Percentiles rank a stretch among this genome's conserved stretches.
These are phyloP conservation scores for Camellia lanceoleosa DNA, from an alignment of 148 eudicot genomes.

Conservation along the genomic window DNA sequence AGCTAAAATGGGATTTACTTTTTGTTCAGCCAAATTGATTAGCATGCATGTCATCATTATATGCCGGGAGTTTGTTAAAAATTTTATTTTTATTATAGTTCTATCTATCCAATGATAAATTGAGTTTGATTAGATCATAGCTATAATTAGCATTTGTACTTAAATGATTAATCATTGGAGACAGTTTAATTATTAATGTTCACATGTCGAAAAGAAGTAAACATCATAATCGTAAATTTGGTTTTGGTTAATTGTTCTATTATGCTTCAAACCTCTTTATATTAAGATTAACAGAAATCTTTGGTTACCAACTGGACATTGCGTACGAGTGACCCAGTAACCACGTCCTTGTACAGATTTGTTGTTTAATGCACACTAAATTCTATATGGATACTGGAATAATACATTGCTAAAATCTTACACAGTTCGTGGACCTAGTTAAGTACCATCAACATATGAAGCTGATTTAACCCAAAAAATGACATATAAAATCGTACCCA, in stretches of 20 bases:
- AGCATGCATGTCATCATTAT: background rate
- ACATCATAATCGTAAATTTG: background rate
- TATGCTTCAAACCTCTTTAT: background rate
- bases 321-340: background rate
- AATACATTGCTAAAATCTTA: background rate
- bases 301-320: background rate
- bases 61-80: background rate
- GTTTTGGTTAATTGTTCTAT: background rate
- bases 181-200: background rate
- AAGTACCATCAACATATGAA: background rate
- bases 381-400: background rate
- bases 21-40: background rate
- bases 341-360: background rate
- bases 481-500: background rate
- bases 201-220: background rate
- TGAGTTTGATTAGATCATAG: background rate
- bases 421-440: background rate
- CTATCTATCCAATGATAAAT: background rate
- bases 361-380: background rate
- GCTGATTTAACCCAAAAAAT: background rate
- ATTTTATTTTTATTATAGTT: background rate
- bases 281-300: background rate
- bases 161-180: constrained; percentile 4
- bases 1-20: background rate
- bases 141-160: background rate